Base-by-base conservation (phyloP, 257 asterid genomes). In the Knoxia roxburghii region DNA sequence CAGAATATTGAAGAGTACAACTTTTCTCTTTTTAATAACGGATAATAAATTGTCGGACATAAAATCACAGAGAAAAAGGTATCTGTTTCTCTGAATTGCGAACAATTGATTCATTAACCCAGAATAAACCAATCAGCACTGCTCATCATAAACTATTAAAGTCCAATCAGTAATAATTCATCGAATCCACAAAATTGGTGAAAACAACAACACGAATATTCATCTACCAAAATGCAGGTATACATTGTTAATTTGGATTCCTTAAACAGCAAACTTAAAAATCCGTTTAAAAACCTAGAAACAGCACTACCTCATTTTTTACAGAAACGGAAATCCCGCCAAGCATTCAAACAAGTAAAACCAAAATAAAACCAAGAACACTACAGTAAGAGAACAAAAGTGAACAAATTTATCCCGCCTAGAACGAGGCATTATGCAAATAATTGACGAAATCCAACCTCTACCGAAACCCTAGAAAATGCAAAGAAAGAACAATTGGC, bases 111-210 rank as follows among this genome's bases (percentile, higher is more conserved):
- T 32, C 43, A 26, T 6, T 32, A 18, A 58, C 64, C 64, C 32
- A 8, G 23, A 17, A 32, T 11, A 58, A 58, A 30, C 1, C 26
- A 32, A 58, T 6, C 24, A n/a, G n/a, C 33, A 39, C 1, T 18
- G 7, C 21, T 61, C 66, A 35, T 61, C 51, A 39, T 39, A 12
- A 21, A 46, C 35, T 8, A 23, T 2, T 10, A 43, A 26, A 15
- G 8, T 39, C 68, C 68, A 63, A 63, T 26, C 26, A 63, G 26
- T 43, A 18, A 57, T n/a, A 57, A 30, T 49, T n/a, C 41, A 43
- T 21, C 48, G 37, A 33, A 50, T 11, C 20, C 35, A 24, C 13
- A 68, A 46, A 24, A 40, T 21, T 61, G 18, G 52, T 26, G 3
- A 7, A 41, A 27, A 45, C 50, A 62, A 41, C 53, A 26, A 15